Base-by-base conservation (phyloP, 208 protist species). In the Acanthamoeba triangularis region DNA sequence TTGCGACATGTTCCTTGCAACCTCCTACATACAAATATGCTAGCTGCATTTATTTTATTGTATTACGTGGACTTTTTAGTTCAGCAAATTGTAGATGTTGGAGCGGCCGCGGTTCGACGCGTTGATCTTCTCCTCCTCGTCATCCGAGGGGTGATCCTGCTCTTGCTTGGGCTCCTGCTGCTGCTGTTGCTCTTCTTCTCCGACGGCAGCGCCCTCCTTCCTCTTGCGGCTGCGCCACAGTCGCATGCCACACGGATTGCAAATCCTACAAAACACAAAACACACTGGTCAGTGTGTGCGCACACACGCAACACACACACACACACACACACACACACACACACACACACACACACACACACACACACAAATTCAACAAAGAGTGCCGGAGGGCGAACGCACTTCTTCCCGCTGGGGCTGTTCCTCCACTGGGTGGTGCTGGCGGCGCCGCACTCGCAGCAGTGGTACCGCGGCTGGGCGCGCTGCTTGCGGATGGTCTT, bases 341-440 rank as follows among this genome's bases (percentile, higher is more conserved):
- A n/a, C n/a, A n/a, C n/a, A n/a, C n/a, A n/a, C n/a, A n/a, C n/a
- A n/a, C n/a, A n/a, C n/a, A n/a, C 7, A 72, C 28, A 72, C 63
- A 33, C 4, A 72, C 16, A 10, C 11, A 4, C 49, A 52, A 52
- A 52, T n/a, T n/a, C n/a, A n/a, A n/a, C n/a, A 52, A 52, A 52
- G 49, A 14, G 49, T 52, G 49, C 11, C 3, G 49, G 49, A 18
- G 25, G 30, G 80, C 18, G 14, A 41, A 25, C 80, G 41, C 33
- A 88, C 80, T 88, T 88, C 35, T 63, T n/a, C 14, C 80, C 80
- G 52, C 0, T 85, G 76, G 49, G 49, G 30, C 49, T 88, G 52
- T 88, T 88, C n/a, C 80, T 8, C 80, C 80, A 88, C 80, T 88
- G 80, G n/a, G 80, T 63, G n/a, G 80, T 88, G 47, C 14, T 63